phyloP scores from a whole-genome alignment of 768 basidiomycete species.

The Porpolomopsis calyptriformis region DNA sequence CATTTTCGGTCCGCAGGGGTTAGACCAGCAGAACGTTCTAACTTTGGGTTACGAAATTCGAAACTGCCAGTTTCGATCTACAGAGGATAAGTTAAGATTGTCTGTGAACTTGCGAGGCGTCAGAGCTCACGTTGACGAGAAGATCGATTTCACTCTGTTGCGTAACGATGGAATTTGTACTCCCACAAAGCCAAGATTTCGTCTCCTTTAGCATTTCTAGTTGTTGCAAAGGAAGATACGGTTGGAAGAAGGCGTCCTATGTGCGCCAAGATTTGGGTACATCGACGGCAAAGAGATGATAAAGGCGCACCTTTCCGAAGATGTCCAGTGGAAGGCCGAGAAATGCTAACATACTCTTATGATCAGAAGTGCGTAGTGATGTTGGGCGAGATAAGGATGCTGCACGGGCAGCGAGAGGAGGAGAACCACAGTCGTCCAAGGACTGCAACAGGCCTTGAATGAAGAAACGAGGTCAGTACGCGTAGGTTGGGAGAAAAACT shows the following conservation, averaged over 20 bases:
- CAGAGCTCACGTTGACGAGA: conserved; percentile 63
- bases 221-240: conserved; percentile 93
- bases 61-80: conserved; percentile 81
- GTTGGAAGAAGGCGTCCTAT: conserved; percentile 93
- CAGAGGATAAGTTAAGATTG: not conserved
- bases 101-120: not conserved
- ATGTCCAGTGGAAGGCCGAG: conserved; percentile 88
- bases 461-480: not conserved
- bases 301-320: conserved; percentile 65
- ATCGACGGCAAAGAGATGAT: not conserved
- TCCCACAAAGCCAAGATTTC: conserved; percentile 83
- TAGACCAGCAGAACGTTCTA: conserved; percentile 69
- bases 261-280: conserved; percentile 1
- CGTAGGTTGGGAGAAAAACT: not conserved
- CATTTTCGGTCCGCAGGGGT: conserved; percentile 93
- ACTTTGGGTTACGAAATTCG: conserved; percentile 74
- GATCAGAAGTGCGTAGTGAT: conserved; percentile 78
- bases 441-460: conserved; percentile 73
- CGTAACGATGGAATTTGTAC: conserved; percentile 91
- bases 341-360: conserved; percentile 82
- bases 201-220: conserved; percentile 77
- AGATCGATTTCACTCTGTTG: conserved; percentile 89
- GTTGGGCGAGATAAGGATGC: conserved; percentile 54
- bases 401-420: conserved; percentile 61
- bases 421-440: conserved; percentile 86